Percentiles rank a stretch among this genome's conserved stretches.
phyloP scores from a whole-genome alignment of 768 basidiomycete genomes.

The Pleurotus pulmonarius region DNA sequence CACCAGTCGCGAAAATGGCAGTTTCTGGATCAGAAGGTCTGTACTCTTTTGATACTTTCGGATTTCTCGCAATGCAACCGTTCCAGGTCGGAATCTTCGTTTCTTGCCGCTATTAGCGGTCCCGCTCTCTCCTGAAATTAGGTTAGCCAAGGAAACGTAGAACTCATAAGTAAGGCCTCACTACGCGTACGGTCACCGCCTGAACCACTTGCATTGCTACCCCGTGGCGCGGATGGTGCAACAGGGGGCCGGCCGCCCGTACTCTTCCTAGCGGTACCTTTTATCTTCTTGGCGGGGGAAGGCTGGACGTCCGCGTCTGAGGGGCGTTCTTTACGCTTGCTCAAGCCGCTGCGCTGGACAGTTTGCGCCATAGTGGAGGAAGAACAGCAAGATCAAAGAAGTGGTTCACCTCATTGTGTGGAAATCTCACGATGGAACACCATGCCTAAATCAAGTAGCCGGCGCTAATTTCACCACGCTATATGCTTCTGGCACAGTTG shows the following conservation, averaged over 20 bases:
- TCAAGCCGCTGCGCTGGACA: constrained; percentile 51
- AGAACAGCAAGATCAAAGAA: constrained; percentile 6
- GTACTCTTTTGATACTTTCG: constrained; percentile 94
- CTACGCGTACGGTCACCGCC: not conserved
- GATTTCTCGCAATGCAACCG: constrained; percentile 87
- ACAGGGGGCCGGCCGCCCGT: constrained; percentile 63
- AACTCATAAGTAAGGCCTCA: not conserved
- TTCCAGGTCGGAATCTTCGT: constrained; percentile 83
- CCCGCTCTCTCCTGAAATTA: too few relatives aligned
- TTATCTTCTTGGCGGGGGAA: constrained; percentile 42
- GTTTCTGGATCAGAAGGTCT: constrained; percentile 79
- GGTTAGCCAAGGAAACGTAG: not conserved
- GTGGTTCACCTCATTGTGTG: constrained; percentile 3
- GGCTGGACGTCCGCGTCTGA: constrained; percentile 42
- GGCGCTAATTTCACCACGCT: not conserved
- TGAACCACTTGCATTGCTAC: constrained; percentile 3
- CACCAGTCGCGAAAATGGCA: constrained; percentile 91
- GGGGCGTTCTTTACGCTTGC: constrained; percentile 45
- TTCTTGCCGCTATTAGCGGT: constrained; percentile 38
- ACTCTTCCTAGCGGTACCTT: constrained; percentile 77
- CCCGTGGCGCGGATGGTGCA: not conserved
- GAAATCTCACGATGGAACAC: not conserved
- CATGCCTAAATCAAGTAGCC: not conserved
- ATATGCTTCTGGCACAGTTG: not conserved
- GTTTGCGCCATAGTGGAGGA: constrained; percentile 59